Evolutionary conservation across 75 land plant species (phyloP), one percentile per base, ranked within the genome.

Genomic region (Pinus albicaulis): DNA sequence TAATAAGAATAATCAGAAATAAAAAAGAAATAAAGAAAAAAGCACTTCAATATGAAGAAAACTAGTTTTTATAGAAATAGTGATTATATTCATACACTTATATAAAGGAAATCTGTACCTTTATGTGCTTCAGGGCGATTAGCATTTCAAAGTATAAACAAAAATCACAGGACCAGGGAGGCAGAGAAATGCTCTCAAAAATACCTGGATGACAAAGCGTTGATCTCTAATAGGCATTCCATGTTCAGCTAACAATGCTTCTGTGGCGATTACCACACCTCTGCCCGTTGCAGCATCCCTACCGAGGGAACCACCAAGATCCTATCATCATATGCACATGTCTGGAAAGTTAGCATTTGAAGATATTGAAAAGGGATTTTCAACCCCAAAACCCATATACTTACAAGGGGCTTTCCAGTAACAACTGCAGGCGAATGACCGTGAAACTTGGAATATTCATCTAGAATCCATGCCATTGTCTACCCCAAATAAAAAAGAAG

Each of bases 401-500:
- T 93, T 91, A 95, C 98, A 74, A 88, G 80, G 55, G 98, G 98
- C 74, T 95, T 95, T 80, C 98, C 98, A 36, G 98, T 95, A 22
- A 95, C 98, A 36, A 95, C 86, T 55, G 94, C 98, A 56, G 98
- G 98, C 31, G 94, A 91, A 65, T 95, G 84, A 8, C 98, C 98
- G 84, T 95, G 98, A 79, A 95, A 95, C 75, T 95, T 95, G 12
- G 98, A 91, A 76, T 95, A 95, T 76, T 95, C 98, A 66, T 95
- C 98, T 57, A 95, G 78, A 61, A 95, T 95, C 98, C 98, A 95
- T 48, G 98, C 95, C 98, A 95, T 95, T 34, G 98, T 95, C 98
- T 95, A 87, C 76, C 71, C 31, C 31, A 28, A 76, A 17, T 22
- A 55, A 52, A 48, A 55, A 11, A 20, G 72, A 55, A 16, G 53